A percentile compares a stretch with the other conserved stretches of the same genome.
These are phyloP conservation scores for Penicillium simplicissimum DNA, from an alignment of 495 filamentous ascomycete species.

Conservation along the genomic window DNA sequence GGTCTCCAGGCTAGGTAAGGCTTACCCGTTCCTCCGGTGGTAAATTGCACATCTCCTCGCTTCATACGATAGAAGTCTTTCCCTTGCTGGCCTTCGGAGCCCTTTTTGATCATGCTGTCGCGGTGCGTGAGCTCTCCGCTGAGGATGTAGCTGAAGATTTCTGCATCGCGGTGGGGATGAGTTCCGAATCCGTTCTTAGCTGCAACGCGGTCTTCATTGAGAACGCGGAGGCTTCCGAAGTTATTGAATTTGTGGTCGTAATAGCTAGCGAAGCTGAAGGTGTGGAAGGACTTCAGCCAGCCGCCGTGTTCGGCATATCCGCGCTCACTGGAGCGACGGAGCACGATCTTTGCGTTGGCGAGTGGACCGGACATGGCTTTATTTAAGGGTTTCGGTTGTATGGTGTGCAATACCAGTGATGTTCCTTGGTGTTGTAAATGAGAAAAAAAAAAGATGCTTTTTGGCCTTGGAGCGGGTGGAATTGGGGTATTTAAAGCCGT, in stretches of 20 bases:
- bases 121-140: constrained; percentile 78
- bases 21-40: constrained; percentile 68
- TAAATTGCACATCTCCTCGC: constrained; percentile 81
- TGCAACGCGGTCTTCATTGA: constrained; percentile 81
- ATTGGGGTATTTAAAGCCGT: constrained; percentile 12
- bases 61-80: constrained; percentile 69
- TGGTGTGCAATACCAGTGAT: not conserved
- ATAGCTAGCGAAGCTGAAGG: constrained; percentile 77
- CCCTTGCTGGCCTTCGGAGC: constrained; percentile 50
- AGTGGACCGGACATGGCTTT: constrained; percentile 54
- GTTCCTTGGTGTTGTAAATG: not conserved
- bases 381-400: not conserved
- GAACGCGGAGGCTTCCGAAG: constrained; percentile 72
- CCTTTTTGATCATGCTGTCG: constrained; percentile 68
- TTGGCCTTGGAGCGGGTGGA: not conserved
- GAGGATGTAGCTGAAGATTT: constrained; percentile 83
- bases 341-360: constrained; percentile 61
- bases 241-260: constrained; percentile 61
- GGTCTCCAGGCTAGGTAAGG: not conserved
- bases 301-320: constrained; percentile 76
- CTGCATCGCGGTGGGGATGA: constrained; percentile 77
- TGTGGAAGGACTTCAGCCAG: constrained; percentile 85
- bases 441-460: constrained; percentile 3
- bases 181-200: constrained; percentile 71
- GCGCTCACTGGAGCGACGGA: constrained; percentile 59